Evolutionary conservation across 2,329 filamentous ascomycete genomes (phyloP).

Genomic region (Colletotrichum trifolii): DNA sequence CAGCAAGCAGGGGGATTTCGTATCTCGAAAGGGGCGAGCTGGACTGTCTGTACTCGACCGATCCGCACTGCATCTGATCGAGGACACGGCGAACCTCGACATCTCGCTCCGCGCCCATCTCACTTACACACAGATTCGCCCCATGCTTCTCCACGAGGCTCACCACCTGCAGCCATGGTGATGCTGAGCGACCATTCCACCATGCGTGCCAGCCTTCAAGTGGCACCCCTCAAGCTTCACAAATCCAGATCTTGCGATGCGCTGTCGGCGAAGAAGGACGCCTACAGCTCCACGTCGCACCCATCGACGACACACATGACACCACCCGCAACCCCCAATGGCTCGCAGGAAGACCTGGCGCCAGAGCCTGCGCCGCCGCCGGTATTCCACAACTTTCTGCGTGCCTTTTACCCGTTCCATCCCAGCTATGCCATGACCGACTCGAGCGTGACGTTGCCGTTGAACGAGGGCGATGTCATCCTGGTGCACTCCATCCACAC

Average conservation of each 20-base stretch:
- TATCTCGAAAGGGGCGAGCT: conserved; percentile 1
- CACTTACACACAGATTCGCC: conserved; percentile 28
- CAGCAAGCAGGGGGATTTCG: conserved; percentile 3
- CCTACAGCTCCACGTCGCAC: conserved; percentile 54
- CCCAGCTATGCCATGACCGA: conserved; percentile 82
- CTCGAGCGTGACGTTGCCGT: conserved; percentile 86
- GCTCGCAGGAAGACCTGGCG: conserved; percentile 69
- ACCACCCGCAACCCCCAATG: conserved; percentile 79
- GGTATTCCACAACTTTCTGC: conserved; percentile 92
- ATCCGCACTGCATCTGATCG: neutral
- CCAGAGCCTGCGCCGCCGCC: conserved; percentile 60
- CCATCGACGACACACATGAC: conserved; percentile 72
- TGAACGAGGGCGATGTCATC: conserved; percentile 92
- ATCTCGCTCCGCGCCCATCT: neutral
- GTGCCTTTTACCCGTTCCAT: conserved; percentile 93
- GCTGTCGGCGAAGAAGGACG: conserved; percentile 42
- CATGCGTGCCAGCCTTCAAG: conserved; percentile 68
- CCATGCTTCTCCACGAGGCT: conserved; percentile 51
- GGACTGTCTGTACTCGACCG: conserved; percentile 4
- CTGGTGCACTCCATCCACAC: conserved; percentile 96
- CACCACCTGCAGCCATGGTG: conserved; percentile 55
- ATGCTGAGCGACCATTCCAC: conserved; percentile 58
- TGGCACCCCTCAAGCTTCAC: conserved; percentile 68
- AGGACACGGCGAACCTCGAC: neutral
- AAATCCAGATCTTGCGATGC: conserved; percentile 50